Percentiles rank a stretch among this genome's conserved stretches.
Conservation (phyloP, 1,284 basidiomycete species). For the Cerioporus squamosus region DNA sequence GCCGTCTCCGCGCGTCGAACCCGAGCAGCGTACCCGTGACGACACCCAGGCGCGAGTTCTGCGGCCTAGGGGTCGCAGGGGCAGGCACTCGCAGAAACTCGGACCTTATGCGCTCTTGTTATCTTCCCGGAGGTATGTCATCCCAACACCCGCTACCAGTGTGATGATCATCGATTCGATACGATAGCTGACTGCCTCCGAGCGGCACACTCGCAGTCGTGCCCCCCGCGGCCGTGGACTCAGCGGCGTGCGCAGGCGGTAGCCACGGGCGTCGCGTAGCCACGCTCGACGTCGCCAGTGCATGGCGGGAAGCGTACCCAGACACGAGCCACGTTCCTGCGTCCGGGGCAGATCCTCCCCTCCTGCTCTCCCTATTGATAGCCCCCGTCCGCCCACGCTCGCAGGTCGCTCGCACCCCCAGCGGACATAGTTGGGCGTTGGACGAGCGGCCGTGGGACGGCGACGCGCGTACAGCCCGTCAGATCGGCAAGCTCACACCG, state of each 20-base stretch:
- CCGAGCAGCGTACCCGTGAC: constrained; percentile 13
- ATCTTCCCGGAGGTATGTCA: constrained; percentile 16
- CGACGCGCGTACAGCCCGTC: constrained; percentile 6
- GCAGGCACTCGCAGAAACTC: constrained; percentile 16
- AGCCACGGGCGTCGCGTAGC: not conserved
- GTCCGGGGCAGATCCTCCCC: constrained; percentile 8
- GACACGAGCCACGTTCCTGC: constrained; percentile 1
- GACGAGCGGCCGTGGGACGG: constrained; percentile 7
- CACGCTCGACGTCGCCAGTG: too few species aligned
- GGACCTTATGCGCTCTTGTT: constrained; percentile 13
- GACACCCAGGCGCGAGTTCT: constrained; percentile 4
- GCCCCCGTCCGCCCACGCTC: constrained; percentile 8
- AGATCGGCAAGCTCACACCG: not conserved
- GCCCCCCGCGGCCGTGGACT: not conserved
- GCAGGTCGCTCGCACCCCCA: constrained; percentile 13
- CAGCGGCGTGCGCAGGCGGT: not conserved
- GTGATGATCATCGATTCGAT: constrained; percentile 3
- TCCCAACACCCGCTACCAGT: not conserved
- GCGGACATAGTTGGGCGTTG: constrained; percentile 10
- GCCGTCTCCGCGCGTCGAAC: not conserved
- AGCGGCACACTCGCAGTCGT: not conserved
- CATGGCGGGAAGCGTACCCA: constrained; percentile 5
- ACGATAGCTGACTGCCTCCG: not conserved
- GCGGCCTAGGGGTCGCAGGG: constrained; percentile 13
- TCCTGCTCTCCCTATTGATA: constrained; percentile 15